Percentiles rank a stretch among this genome's conserved stretches.
phyloP scores from a whole-genome alignment of 2,329 filamentous ascomycete genomes.

The Colletotrichum ledebouriae region DNA sequence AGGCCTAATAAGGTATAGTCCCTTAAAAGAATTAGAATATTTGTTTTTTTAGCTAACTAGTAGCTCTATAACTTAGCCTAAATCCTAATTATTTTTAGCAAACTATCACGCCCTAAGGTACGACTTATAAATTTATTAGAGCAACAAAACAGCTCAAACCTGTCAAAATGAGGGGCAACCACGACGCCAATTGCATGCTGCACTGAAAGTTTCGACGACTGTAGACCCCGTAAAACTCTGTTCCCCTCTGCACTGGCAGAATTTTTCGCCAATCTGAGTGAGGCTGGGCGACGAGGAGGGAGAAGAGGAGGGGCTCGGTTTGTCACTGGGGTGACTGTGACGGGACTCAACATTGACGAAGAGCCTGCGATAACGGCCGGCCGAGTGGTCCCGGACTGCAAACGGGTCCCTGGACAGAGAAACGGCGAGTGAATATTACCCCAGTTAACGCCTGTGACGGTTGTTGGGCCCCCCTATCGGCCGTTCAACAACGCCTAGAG shows the following conservation, averaged over 20 bases:
- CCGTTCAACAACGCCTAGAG: constrained; percentile 38
- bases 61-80: no score
- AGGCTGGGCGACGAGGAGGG: constrained; percentile 11
- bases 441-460: constrained; percentile 30
- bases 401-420: constrained; percentile 19
- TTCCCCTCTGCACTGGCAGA: constrained; percentile 31
- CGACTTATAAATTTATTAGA: neutral
- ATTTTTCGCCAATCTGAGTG: constrained; percentile 34
- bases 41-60: no score
- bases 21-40: no score
- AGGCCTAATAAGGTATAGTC: no score
- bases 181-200: constrained; percentile 11
- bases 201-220: constrained; percentile 29
- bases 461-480: constrained; percentile 40
- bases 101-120: no score
- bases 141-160: constrained; percentile 4
- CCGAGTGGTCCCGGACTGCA: constrained; percentile 35
- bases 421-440: constrained; percentile 25
- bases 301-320: constrained; percentile 5
- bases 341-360: neutral
- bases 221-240: constrained; percentile 33
- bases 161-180: constrained; percentile 16
- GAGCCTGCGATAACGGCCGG: constrained; percentile 41
- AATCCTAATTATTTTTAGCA: no score
- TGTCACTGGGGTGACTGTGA: constrained; percentile 37